Base-by-base conservation (phyloP, 1,284 basidiomycete species). In the Malassezia caprae region DNA sequence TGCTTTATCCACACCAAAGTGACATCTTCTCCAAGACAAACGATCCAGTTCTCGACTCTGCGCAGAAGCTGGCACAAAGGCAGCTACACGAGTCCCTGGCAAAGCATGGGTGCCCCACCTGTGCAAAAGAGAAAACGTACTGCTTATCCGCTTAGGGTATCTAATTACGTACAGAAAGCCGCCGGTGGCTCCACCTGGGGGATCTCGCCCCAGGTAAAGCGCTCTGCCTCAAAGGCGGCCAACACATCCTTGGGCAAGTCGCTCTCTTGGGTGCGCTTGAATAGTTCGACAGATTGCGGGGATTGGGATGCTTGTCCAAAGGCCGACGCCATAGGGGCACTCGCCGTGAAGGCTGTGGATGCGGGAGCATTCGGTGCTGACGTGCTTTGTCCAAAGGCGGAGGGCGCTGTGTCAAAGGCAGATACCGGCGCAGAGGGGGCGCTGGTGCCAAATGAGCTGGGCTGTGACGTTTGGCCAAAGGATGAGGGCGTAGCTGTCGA, bases 111-210 rank as follows among this genome's bases (percentile, higher is more conserved):
- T 56, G 54, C 28, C 49, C 49, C 3, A 17, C 15, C 12, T 57
- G 55, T 43, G 40, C 45, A 2, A 26, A 30, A n/a, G 35, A 41
- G 3, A 13, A 24, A 15, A 13, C 28, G 10, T 43, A 56, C 26
- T 27, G 49, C 19, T 24, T 56, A n/a, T 17, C 26, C 3, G 48
- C 31, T 21, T 40, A 50, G 39, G 30, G 27, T 27, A 50, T 24
- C 41, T 37, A 51, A 34, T 34, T 57, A 57, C 31, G 50, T 39
- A 35, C 37, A 52, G 6, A 57, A 31, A 6, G 55, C 35, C 2
- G n/a, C 23, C 6, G 55, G 55, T 8, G 55, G 55, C 50, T 57
- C 55, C n/a, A 44, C 42, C 15, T 46, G 48, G 13, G 55, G 55
- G 7, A 57, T 46, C 7, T 28, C 19, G 15, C 30, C 55, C 55